Evolutionary conservation across 352 stramenopile species (phyloP).

Genomic region (Pythium scleroteichum): DNA sequence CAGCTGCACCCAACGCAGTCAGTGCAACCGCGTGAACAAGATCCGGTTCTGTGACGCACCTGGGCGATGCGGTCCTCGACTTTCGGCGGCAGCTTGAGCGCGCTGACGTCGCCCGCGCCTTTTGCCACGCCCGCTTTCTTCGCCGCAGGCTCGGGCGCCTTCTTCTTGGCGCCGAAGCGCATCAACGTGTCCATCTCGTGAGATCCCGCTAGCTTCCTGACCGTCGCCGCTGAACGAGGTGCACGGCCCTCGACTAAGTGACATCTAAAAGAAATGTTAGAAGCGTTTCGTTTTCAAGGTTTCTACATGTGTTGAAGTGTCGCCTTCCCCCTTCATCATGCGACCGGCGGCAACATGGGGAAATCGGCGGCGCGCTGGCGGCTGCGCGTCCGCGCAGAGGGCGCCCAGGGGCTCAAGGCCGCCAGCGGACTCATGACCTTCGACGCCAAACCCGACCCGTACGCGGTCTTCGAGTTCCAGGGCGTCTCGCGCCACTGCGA

Average conservation of each 20-base stretch:
- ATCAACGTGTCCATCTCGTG: conserved; percentile 27
- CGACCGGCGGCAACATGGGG: conserved; percentile 23
- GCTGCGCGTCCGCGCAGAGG: conserved; percentile 40
- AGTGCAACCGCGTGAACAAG: too few relatives aligned
- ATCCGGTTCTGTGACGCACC: conserved; percentile 29
- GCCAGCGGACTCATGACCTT: conserved; percentile 32
- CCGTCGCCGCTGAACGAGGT: too few relatives aligned
- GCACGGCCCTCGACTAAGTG: too few relatives aligned
- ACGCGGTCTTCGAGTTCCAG: conserved; percentile 40
- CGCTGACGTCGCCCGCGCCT: conserved; percentile 23
- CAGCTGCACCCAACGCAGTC: conserved; percentile 40
- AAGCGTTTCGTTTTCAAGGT: conserved; percentile 5
- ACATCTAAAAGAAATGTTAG: conserved; percentile 25
- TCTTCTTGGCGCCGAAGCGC: conserved; percentile 33
- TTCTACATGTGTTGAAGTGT: conserved; percentile 21
- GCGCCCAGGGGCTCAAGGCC: conserved; percentile 35
- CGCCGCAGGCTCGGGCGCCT: conserved; percentile 7
- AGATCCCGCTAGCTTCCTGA: too few relatives aligned
- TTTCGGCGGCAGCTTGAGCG: conserved; percentile 48
- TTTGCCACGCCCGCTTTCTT: too few relatives aligned
- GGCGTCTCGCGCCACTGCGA: conserved; percentile 32
- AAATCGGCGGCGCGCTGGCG: conserved; percentile 23
- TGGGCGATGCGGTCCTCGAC: conserved; percentile 58
- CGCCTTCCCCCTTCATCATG: too few relatives aligned
- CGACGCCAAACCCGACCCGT: conserved; percentile 50